These are phyloP conservation scores for Monilinia aucupariae DNA, from an alignment of 2,329 filamentous ascomycete genomes.

Conservation along the genomic window DNA sequence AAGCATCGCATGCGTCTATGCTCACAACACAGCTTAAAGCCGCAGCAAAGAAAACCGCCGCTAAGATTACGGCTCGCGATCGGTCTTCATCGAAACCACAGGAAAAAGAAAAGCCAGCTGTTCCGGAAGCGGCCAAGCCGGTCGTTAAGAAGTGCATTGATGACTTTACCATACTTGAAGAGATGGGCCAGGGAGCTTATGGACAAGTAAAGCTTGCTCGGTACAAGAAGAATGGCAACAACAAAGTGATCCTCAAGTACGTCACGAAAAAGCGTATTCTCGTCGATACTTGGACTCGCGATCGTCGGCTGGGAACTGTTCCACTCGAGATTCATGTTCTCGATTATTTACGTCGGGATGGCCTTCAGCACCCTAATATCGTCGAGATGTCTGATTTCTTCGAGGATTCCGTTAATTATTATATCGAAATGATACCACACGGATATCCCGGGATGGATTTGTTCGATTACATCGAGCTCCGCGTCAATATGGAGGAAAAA, in stretches of 20 bases:
- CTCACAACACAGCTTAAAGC: constrained; percentile 54
- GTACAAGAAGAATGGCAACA: constrained; percentile 67
- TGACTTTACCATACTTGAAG: constrained; percentile 88
- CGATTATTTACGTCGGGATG: constrained; percentile 78
- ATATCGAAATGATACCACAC: constrained; percentile 97
- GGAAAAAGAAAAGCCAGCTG: constrained; percentile 35
- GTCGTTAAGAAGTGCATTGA: constrained; percentile 73
- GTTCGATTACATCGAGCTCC: constrained; percentile 96
- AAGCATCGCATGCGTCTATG: constrained; percentile 41
- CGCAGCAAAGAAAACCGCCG: constrained; percentile 50
- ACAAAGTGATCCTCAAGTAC: constrained; percentile 93
- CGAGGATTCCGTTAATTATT: constrained; percentile 85
- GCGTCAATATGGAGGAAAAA: constrained; percentile 90
- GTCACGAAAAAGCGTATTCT: constrained; percentile 95
- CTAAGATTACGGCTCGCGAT: constrained; percentile 45
- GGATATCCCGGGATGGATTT: constrained; percentile 96
- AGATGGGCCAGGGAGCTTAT: constrained; percentile 98
- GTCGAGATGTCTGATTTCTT: constrained; percentile 71
- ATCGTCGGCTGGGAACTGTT: constrained; percentile 86
- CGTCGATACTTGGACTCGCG: constrained; percentile 96
- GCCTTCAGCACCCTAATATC: constrained; percentile 61
- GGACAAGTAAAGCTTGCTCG: constrained; percentile 94
- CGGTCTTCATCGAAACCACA: constrained; percentile 31
- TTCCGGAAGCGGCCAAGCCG: constrained; percentile 36
- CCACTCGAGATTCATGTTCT: constrained; percentile 95